Base-by-base conservation (phyloP, 768 basidiomycete species). In the Pulveroboletus sp. region DNA sequence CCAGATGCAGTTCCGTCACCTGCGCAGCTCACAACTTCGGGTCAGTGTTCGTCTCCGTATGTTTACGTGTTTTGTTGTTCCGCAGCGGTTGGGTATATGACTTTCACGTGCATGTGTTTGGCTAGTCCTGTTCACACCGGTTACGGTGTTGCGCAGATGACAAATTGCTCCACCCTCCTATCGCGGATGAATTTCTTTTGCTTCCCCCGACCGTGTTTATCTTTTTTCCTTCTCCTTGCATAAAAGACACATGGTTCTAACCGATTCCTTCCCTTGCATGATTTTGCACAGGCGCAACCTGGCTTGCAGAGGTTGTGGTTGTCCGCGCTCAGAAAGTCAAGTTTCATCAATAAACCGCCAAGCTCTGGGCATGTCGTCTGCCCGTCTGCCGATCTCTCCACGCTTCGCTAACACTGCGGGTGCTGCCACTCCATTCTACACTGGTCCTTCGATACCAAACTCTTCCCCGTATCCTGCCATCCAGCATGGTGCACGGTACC, bases 1-100 rank as follows among this genome's bases (percentile, higher is more conserved):
- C 27, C 24, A 88, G 88, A 72, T 90, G 88, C 62, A 71, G 70
- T 47, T 77, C 79, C 47, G 73, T 79, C 56, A 80, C 76, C 40
- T 91, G 89, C 65, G 84, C 80, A 58, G 87, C 86, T 13, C 87
- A 90, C 66, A 91, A 91, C 71, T 91, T 90, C 74, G 85, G 85
- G 87, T 89, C 66, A 74, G 85, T 79, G 12, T 21, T 49, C 29
- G 42, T 56, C 39, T 40, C n/a, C n/a, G n/a, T 43, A 37, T 47
- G 44, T 57, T 33, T 56, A 36, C 40, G 31, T 56, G 50, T 24
- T 38, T 34, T 35, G 27, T 29, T 23, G 21, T 33, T 29, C 23
- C 32, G 29, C 40, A 40, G 57, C 19, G 50, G 43, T 29, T 31
- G 43, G 35, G 29, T 11, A 14, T 17, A 24, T 40, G 25, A 19